These are phyloP conservation scores for Abelmoschus esculentus DNA, from an alignment of 345 rosid genomes.

Conservation along the genomic window DNA sequence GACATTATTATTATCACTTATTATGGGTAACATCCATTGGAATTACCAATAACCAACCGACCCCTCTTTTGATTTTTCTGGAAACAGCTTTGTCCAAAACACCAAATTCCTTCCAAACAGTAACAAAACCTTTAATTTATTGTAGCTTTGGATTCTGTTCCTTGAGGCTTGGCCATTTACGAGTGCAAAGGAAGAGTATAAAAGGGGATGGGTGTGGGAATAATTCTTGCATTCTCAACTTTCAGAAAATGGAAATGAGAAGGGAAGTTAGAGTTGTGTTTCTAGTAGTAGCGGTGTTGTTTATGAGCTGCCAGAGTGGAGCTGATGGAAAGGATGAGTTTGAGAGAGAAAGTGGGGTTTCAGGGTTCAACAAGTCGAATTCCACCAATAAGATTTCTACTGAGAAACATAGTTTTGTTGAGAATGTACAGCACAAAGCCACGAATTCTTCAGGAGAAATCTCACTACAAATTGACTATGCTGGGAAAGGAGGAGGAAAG, in stretches of 20 bases:
- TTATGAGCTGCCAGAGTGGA: constrained; percentile 23
- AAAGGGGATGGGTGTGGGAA: neutral
- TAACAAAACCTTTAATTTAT: neutral
- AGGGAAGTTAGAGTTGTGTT: constrained; percentile 4
- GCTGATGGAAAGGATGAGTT: constrained; percentile 25
- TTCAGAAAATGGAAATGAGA: constrained; percentile 12
- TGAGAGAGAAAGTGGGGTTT: constrained; percentile 17
- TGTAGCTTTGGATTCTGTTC: constrained; percentile 2
- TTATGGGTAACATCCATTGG: neutral
- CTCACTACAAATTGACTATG: constrained; percentile 11
- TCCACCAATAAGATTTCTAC: neutral
- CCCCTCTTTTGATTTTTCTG: neutral
- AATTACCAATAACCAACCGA: no score
- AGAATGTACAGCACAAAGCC: constrained; percentile 11
- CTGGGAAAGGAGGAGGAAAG: constrained; percentile 15
- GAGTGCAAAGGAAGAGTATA: constrained; percentile 9
- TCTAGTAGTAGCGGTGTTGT: constrained; percentile 1
- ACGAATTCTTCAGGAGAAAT: constrained; percentile 14
- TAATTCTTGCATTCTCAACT: neutral
- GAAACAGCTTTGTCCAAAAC: no score
- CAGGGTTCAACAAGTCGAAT: constrained; percentile 9
- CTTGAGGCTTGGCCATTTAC: neutral
- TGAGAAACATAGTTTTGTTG: neutral
- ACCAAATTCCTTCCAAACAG: no score
- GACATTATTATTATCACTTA: neutral